Base-by-base conservation (phyloP, 2,329 filamentous ascomycete genomes). In the Phyllosticta paracitricarpa region DNA sequence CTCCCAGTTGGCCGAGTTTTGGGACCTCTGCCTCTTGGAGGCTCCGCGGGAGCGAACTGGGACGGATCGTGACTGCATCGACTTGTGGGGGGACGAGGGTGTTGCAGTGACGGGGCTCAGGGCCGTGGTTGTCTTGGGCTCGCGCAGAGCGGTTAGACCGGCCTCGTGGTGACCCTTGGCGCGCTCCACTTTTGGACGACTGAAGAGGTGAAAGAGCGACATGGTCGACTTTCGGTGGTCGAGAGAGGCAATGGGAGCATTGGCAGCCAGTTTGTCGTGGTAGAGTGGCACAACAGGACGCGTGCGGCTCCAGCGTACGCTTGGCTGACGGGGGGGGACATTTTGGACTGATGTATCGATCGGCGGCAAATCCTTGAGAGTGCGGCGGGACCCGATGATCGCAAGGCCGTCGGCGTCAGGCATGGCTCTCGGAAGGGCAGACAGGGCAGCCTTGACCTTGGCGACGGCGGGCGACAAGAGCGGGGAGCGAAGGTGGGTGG, bases 201-300 rank as follows among this genome's bases (percentile, higher is more conserved):
- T 79, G 70, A 81, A 81, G 14, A 81, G 72, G 61, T 71, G 76
- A 70, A 80, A 80, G 10, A 81, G 67, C 30, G 78, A 79, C 74
- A 80, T 77, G 61, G 73, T 79, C n/a, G 73, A 75, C 19, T 71
- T 62, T 3, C 70, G 62, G 51, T 69, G 69, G 61, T 73, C 71
- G 10, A 71, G 63, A 57, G 70, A 14, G 5, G 56, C 12, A n/a
- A n/a, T 5, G 40, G n/a, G n/a, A 48, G 40, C 40, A 48, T 48
- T 19, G 40, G 40, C 40, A n/a, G 40, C 40, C 1, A 48, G 40
- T 48, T 17, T 17, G n/a, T 48, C 19, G 25, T 70, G 65, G 54
- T 63, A 65, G n/a, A 72, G 66, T 63, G 69, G 72, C 48, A 66
- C 64, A 35, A 66, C 70, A 33, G 71, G 70, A 54, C 71, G 69